phyloP scores from a whole-genome alignment of 176 grass and related monocot species.

The Typha latifolia region DNA sequence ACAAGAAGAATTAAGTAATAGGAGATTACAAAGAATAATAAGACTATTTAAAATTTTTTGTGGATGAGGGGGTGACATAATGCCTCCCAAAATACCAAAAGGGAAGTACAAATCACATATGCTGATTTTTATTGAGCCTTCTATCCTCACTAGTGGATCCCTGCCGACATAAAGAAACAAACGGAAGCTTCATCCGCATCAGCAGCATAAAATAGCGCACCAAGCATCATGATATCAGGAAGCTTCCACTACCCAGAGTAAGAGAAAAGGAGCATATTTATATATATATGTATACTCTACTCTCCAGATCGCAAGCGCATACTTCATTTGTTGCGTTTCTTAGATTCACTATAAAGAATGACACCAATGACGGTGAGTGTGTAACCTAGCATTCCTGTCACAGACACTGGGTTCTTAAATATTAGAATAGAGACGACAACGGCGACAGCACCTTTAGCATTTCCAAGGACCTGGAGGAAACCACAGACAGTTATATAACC shows the following conservation, averaged over 20 bases:
- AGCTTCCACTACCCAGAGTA: background rate
- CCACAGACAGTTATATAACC: background rate
- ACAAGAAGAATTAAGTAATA: too few relatives aligned
- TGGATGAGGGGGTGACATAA: background rate
- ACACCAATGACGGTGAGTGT: conserved; percentile 39
- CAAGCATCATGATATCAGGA: background rate
- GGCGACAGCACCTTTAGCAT: conserved; percentile 43
- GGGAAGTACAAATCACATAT: background rate
- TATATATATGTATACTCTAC: background rate
- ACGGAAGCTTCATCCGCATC: background rate
- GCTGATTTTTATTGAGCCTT: background rate
- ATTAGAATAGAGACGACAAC: conserved; percentile 54
- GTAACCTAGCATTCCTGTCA: conserved; percentile 57
- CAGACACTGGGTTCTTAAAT: conserved; percentile 48
- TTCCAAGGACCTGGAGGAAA: conserved; percentile 45
- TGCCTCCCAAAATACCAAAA: background rate
- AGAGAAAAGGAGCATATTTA: background rate
- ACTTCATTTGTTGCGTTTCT: conserved; percentile 53
- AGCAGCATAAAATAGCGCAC: background rate
- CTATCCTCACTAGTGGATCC: background rate
- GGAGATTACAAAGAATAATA: too few relatives aligned
- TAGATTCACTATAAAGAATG: conserved; percentile 43
- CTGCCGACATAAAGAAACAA: background rate
- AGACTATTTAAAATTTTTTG: too few relatives aligned
- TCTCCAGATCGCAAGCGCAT: background rate